phyloP scores from a whole-genome alignment of 306 rosid species.

The Parietaria judaica region DNA sequence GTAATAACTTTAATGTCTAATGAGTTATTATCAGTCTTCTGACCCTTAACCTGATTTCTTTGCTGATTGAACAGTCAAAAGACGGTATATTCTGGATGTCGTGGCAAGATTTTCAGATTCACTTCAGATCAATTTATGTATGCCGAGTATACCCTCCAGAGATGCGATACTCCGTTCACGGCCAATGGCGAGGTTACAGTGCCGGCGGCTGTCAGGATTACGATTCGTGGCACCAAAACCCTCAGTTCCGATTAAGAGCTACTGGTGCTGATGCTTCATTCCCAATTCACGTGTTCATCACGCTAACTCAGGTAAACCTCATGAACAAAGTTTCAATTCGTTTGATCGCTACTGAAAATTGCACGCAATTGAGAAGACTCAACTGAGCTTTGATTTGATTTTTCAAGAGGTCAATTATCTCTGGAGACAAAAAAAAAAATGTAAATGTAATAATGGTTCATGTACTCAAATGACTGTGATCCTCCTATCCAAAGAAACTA shows the following conservation, averaged over 20 bases:
- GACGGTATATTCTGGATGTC: conserved; percentile 99
- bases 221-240: conserved; percentile 97
- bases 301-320: conserved; percentile 79
- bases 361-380: no score
- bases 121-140: conserved; percentile 92
- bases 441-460: no score
- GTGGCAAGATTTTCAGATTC: conserved; percentile 99
- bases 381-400: no score
- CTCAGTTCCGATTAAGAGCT: conserved; percentile 89
- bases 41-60: neutral
- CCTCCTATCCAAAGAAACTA: no score
- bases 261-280: conserved; percentile 86
- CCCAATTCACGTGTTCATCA: conserved; percentile 92
- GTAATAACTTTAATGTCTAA: neutral
- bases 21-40: neutral
- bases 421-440: no score
- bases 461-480: no score
- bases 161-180: conserved; percentile 94
- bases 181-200: conserved; percentile 96
- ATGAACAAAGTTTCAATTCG: neutral
- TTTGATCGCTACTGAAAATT: no score
- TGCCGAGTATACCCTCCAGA: conserved; percentile 91
- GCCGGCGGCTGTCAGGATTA: conserved; percentile 99
- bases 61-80: conserved; percentile 52
- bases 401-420: no score